Evolutionary conservation across 768 basidiomycete species (phyloP).

Genomic region (Cubamyces lactineus): DNA sequence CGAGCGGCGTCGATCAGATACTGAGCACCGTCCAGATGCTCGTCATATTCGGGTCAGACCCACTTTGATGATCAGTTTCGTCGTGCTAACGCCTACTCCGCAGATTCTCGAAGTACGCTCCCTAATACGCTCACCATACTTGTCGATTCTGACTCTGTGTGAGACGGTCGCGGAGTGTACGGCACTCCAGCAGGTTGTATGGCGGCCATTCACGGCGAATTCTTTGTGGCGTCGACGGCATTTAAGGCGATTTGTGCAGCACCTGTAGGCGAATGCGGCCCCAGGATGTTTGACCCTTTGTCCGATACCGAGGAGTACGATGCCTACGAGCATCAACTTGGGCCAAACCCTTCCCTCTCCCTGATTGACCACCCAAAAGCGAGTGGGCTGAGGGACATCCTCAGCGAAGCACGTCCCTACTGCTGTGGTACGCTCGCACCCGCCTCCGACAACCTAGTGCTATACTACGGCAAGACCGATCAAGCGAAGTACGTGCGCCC

Average conservation of each 20-base stretch:
- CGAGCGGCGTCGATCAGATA: background rate
- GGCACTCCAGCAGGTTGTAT: background rate
- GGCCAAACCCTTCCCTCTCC: constrained; percentile 3
- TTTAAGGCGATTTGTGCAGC: background rate
- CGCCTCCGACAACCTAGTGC: background rate
- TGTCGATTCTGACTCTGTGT: constrained; percentile 17
- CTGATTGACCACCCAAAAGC: background rate
- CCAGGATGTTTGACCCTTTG: constrained; percentile 10
- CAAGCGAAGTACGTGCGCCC: background rate
- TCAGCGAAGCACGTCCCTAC: constrained; percentile 1
- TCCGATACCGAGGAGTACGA: constrained; percentile 15
- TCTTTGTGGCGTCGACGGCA: background rate
- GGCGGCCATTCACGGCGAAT: background rate
- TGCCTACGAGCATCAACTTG: background rate
- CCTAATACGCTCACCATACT: background rate
- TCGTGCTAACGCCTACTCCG: constrained; percentile 4
- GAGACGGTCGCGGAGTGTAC: background rate
- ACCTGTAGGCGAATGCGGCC: background rate
- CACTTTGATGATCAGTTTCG: constrained; percentile 4
- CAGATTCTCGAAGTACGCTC: constrained; percentile 5
- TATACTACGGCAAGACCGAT: constrained; percentile 20
- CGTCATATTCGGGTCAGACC: background rate
- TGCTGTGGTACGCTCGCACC: constrained; percentile 5
- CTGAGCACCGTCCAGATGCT: background rate
- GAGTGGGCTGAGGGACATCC: background rate